A percentile compares a stretch with the other conserved stretches of the same genome.
phyloP scores from a whole-genome alignment of 2,329 filamentous ascomycete genomes.

The Arthrobotrys musiformis region DNA sequence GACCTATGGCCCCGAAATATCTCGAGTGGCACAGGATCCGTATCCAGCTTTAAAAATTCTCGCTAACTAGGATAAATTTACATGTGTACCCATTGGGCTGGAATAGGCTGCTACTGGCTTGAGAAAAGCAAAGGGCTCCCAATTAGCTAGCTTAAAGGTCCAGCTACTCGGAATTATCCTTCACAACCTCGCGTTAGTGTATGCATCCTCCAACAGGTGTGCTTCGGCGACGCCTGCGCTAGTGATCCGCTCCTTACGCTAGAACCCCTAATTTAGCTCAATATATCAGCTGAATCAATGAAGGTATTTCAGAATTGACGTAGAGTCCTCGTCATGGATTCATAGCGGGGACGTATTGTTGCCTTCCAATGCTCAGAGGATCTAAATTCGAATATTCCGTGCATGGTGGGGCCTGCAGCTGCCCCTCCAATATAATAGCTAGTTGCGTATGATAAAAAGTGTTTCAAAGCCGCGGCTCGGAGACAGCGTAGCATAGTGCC shows the following conservation, averaged over 20 bases:
- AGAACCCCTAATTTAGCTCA: background rate
- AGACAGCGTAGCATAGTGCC: slow-evolving; percentile 29
- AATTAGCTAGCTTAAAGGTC: background rate
- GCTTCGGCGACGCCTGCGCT: slow-evolving; percentile 53
- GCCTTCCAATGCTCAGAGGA: background rate
- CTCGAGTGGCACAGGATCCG: background rate
- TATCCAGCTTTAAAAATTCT: too few relatives aligned
- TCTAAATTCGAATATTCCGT: background rate
- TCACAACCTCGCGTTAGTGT: background rate
- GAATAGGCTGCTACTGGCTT: background rate
- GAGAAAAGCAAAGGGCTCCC: background rate
- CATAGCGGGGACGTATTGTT: background rate
- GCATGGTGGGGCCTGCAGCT: background rate
- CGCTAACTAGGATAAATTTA: background rate
- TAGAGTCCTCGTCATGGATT: background rate
- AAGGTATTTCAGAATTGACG: slow-evolving; percentile 35
- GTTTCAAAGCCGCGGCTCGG: slow-evolving; percentile 29
- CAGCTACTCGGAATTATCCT: background rate
- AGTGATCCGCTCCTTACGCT: slow-evolving; percentile 31
- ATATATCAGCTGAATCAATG: slow-evolving; percentile 33
- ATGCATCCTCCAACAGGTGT: background rate
- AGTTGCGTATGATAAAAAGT: background rate
- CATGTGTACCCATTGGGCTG: background rate
- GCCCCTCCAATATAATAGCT: background rate
- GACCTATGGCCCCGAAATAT: background rate